Evolutionary conservation across 805 yeast species (phyloP).

Genomic region (Candida pini): DNA sequence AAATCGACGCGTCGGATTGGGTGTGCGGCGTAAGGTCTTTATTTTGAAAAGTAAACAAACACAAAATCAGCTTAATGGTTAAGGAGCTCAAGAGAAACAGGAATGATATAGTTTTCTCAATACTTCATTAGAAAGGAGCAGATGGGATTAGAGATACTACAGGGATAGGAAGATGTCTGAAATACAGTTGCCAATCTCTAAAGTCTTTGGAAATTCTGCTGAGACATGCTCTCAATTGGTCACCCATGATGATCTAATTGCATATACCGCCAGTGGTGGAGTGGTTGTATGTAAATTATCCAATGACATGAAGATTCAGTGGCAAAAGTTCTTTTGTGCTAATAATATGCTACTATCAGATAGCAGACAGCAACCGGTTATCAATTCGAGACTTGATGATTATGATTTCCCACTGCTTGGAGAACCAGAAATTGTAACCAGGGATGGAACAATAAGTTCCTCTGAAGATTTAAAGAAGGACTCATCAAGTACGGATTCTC

Average conservation of each 20-base stretch:
- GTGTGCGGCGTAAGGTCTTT: no score
- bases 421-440: slow-evolving; percentile 27
- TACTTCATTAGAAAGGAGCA: no score
- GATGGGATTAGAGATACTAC: no score
- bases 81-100: no score
- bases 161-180: no score
- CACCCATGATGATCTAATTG: slow-evolving; percentile 36
- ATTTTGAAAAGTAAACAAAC: no score
- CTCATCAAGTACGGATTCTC: not conserved
- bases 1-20: no score
- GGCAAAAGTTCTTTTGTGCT: slow-evolving; percentile 51
- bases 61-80: no score
- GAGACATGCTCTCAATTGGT: slow-evolving; percentile 35
- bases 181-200: slow-evolving; percentile 13
- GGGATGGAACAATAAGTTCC: slow-evolving; percentile 12
- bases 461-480: slow-evolving; percentile 3
- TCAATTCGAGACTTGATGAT: slow-evolving; percentile 20
- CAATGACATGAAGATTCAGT: slow-evolving; percentile 13
- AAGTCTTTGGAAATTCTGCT: slow-evolving; percentile 45
- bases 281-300: slow-evolving; percentile 42
- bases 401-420: slow-evolving; percentile 31
- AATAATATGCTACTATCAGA: slow-evolving; percentile 20
- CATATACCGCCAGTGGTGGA: slow-evolving; percentile 56
- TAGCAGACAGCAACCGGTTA: not conserved
- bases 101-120: no score